These are phyloP conservation scores for Boletus rex-veris DNA, from an alignment of 768 basidiomycete genomes.

Conservation along the genomic window DNA sequence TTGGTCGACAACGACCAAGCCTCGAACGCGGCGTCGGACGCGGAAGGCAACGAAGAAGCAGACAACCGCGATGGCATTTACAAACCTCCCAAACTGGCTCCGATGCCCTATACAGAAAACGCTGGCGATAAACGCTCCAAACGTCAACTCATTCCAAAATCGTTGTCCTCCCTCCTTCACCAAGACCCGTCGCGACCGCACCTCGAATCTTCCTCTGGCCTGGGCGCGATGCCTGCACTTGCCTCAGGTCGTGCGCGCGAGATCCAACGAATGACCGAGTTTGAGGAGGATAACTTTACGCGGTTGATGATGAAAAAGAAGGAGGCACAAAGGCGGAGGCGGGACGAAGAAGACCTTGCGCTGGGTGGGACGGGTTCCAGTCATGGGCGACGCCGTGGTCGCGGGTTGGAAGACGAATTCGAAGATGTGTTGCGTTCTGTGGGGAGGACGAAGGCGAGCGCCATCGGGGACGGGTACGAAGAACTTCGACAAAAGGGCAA, in stretches of 20 bases:
- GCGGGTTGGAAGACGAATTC: conserved; percentile 82
- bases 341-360: conserved; percentile 86
- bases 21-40: conserved; percentile 33
- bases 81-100: conserved; percentile 83
- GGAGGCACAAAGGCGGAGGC: conserved; percentile 63
- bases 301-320: conserved; percentile 88
- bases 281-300: conserved; percentile 94
- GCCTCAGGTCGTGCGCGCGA: conserved; percentile 68
- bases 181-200: conserved; percentile 61
- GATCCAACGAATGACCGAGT: conserved; percentile 76
- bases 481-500: conserved; percentile 67
- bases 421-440: conserved; percentile 70
- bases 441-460: conserved; percentile 40
- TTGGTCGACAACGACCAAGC: conserved; percentile 46
- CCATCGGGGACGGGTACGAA: conserved; percentile 74
- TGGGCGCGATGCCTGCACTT: conserved; percentile 59
- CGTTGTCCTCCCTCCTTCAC: conserved; percentile 52
- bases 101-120: conserved; percentile 77
- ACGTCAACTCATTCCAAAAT: conserved; percentile 58
- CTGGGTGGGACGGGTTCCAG: conserved; percentile 69
- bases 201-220: conserved; percentile 67
- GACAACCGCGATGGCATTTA: conserved; percentile 54
- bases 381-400: conserved; percentile 55
- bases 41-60: conserved; percentile 14
- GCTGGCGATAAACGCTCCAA: conserved; percentile 43